Evolutionary conservation across 2,329 filamentous ascomycete genomes (phyloP).

Genomic region (Penicillium sp.): DNA sequence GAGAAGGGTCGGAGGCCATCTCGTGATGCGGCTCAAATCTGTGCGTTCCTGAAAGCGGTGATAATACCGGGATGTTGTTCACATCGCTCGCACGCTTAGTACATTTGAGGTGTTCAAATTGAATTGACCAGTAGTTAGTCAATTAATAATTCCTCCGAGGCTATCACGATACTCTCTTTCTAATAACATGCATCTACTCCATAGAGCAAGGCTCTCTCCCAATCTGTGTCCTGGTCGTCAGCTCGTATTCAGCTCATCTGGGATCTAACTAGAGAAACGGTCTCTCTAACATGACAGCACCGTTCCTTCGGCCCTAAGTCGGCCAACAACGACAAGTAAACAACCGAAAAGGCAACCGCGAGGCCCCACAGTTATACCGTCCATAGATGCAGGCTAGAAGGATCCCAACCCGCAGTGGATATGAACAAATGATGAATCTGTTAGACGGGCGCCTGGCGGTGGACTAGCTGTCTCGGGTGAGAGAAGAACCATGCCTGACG

Average conservation of each 20-base stretch:
- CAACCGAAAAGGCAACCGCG: not conserved
- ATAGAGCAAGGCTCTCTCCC: not conserved
- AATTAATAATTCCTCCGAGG: too few relatives aligned
- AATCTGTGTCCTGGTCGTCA: not conserved
- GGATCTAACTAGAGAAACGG: not conserved
- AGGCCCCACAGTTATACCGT: not conserved
- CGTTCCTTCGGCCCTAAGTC: not conserved
- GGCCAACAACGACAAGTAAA: not conserved
- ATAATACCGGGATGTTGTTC: not conserved
- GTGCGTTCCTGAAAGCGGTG: not conserved
- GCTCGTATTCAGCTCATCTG: not conserved
- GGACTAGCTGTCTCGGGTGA: not conserved
- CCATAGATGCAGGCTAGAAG: slow-evolving; percentile 2
- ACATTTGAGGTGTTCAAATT: not conserved
- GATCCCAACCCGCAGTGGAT: not conserved
- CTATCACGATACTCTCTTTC: not conserved
- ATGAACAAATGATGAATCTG: not conserved
- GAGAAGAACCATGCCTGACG: not conserved
- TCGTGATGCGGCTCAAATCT: not conserved
- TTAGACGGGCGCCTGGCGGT: not conserved
- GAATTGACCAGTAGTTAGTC: not conserved
- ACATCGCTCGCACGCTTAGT: not conserved
- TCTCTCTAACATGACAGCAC: not conserved
- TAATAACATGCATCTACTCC: not conserved
- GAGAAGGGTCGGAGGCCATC: not conserved